Conservation (phyloP, 352 stramenopile species). For the Phytopythium montanum region DNA sequence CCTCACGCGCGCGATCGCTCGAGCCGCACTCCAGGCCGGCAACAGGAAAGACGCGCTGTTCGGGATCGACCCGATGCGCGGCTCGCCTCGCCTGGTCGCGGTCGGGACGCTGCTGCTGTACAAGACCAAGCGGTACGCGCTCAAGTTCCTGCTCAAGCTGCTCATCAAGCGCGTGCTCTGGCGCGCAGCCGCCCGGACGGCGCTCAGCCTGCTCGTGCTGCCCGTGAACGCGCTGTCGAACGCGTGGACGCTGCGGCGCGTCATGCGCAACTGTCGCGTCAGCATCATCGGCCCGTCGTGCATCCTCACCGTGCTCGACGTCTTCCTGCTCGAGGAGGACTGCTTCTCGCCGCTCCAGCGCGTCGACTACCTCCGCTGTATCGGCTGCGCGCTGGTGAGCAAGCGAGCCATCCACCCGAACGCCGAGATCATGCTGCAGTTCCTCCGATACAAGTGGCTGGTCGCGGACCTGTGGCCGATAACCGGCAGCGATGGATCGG, state of each 20-base stretch:
- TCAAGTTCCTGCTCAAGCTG: conserved; percentile 56
- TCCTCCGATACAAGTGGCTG: conserved; percentile 37
- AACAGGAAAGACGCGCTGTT: conserved; percentile 41
- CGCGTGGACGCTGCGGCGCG: conserved; percentile 35
- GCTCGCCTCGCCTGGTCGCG: conserved; percentile 35
- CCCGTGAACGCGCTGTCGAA: conserved; percentile 46
- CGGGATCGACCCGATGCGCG: conserved; percentile 47
- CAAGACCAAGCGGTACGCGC: conserved; percentile 47
- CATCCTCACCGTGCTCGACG: conserved; percentile 28
- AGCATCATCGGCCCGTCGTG: conserved; percentile 45
- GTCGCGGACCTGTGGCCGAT: conserved; percentile 29
- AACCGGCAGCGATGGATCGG: background rate
- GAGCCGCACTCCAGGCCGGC: conserved; percentile 40
- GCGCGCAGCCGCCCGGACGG: conserved; percentile 34
- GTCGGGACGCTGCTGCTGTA: conserved; percentile 37
- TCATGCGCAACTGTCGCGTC: conserved; percentile 46
- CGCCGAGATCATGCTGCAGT: conserved; percentile 53
- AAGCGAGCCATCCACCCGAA: conserved; percentile 52
- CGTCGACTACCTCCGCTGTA: conserved; percentile 43
- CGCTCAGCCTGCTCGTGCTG: conserved; percentile 38
- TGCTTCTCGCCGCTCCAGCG: conserved; percentile 32
- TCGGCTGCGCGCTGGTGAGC: conserved; percentile 40
- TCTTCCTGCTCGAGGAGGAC: conserved; percentile 24
- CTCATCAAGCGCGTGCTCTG: conserved; percentile 52
- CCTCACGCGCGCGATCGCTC: conserved; percentile 38